Conservation (phyloP, 306 rosid species). For the Gastrolobium bilobum region DNA sequence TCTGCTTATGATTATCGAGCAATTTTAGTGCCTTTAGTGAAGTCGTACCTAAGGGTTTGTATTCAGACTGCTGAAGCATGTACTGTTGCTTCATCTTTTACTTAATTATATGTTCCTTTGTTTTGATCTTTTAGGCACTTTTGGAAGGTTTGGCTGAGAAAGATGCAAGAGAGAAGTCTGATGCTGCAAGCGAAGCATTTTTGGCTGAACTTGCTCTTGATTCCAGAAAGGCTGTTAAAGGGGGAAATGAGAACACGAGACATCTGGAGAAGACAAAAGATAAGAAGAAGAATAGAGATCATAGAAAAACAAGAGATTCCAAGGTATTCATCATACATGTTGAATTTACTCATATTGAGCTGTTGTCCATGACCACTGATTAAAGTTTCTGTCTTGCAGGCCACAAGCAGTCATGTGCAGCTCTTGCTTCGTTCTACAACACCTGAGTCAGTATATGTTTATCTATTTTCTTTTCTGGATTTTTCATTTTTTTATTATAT, state of each 20-base stretch:
- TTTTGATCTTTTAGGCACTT: conserved; percentile 63
- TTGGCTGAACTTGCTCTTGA: conserved; percentile 97
- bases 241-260: conserved; percentile 75
- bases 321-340: conserved; percentile 67
- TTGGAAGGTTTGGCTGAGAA: conserved; percentile 97
- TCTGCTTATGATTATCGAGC: conserved; percentile 84
- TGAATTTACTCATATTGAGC: conserved; percentile 47
- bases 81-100: conserved; percentile 31
- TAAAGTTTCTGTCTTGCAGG: conserved; percentile 62
- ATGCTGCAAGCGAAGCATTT: conserved; percentile 94
- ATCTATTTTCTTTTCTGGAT: conserved; percentile 25
- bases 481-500: background rate
- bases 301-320: conserved; percentile 76
- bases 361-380: conserved; percentile 43
- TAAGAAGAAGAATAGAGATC: conserved; percentile 88
- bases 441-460: conserved; percentile 62
- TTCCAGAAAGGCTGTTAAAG: conserved; percentile 76
- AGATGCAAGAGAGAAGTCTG: conserved; percentile 94
- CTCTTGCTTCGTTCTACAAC: conserved; percentile 54
- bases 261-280: conserved; percentile 84
- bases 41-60: conserved; percentile 90
- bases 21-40: conserved; percentile 85
- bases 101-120: conserved; percentile 38
- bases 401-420: conserved; percentile 59
- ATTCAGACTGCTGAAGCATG: conserved; percentile 49